These are phyloP conservation scores for Handroanthus guayacan DNA, from an alignment of 257 asterid species.

Conservation along the genomic window DNA sequence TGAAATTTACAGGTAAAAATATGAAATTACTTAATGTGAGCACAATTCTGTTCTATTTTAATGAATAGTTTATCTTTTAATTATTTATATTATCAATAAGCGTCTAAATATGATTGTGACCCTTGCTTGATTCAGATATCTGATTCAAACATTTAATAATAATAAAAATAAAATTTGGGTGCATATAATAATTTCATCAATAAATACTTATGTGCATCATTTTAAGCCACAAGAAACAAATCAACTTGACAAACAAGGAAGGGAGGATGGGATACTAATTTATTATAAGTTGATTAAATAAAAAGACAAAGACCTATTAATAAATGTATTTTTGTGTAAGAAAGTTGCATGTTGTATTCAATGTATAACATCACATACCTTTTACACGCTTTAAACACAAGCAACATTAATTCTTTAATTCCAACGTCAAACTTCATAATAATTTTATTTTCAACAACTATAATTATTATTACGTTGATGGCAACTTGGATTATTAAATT, in stretches of 20 bases:
- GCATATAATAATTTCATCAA: no score
- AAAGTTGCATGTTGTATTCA: slow-evolving; percentile 19
- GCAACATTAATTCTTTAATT: neutral
- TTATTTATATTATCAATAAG: no score
- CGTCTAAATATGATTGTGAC: no score
- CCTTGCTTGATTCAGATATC: no score
- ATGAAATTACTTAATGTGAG: no score
- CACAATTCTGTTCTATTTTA: no score
- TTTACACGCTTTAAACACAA: slow-evolving; percentile 7
- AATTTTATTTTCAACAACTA: neutral
- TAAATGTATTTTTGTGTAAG: neutral
- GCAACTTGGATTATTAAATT: neutral
- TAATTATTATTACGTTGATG: neutral
- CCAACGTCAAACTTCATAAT: neutral
- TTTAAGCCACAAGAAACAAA: slow-evolving; percentile 29
- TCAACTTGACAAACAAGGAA: neutral
- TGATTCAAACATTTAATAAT: no score
- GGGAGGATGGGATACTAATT: neutral
- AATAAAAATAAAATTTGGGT: no score
- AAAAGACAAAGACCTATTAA: neutral
- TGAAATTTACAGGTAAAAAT: no score
- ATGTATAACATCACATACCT: neutral
- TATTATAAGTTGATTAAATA: neutral
- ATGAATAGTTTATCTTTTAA: no score
- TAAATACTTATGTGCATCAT: slow-evolving; percentile 31